phyloP scores from a whole-genome alignment of 345 rosid genomes.

The Rhodomyrtus tomentosa region DNA sequence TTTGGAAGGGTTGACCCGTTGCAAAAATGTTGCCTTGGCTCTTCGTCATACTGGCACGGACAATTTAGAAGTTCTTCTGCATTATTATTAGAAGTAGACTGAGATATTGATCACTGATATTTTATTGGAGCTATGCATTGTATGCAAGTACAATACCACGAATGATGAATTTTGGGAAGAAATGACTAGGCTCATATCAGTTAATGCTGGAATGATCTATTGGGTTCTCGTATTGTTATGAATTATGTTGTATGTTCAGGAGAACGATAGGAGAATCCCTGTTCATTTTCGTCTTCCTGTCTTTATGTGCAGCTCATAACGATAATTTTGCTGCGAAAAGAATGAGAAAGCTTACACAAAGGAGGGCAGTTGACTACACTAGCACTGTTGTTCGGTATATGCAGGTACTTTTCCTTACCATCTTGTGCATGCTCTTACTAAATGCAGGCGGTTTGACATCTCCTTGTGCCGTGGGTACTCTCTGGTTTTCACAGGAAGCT shows the following conservation, averaged over 20 bases:
- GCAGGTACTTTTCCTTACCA: slow-evolving; percentile 31
- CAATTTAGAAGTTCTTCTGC: not conserved
- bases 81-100: not conserved
- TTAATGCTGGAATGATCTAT: not conserved
- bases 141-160: not conserved
- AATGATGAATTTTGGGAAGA: not conserved
- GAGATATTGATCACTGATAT: not conserved
- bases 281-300: not conserved
- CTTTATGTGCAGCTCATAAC: slow-evolving; percentile 33
- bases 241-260: not conserved
- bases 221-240: not conserved
- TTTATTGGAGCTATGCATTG: not conserved
- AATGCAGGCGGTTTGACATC: not conserved
- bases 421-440: not conserved
- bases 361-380: slow-evolving; percentile 94
- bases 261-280: not conserved
- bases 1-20: not conserved
- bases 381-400: slow-evolving; percentile 85
- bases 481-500: not conserved
- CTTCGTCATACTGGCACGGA: not conserved
- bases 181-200: not conserved
- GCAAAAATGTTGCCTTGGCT: not conserved
- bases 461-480: not conserved
- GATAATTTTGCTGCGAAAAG: slow-evolving; percentile 77
- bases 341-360: slow-evolving; percentile 90